Evolutionary conservation across 139 green algal genomes (phyloP).

Genomic region (Mesotaenium endlicherianum): DNA sequence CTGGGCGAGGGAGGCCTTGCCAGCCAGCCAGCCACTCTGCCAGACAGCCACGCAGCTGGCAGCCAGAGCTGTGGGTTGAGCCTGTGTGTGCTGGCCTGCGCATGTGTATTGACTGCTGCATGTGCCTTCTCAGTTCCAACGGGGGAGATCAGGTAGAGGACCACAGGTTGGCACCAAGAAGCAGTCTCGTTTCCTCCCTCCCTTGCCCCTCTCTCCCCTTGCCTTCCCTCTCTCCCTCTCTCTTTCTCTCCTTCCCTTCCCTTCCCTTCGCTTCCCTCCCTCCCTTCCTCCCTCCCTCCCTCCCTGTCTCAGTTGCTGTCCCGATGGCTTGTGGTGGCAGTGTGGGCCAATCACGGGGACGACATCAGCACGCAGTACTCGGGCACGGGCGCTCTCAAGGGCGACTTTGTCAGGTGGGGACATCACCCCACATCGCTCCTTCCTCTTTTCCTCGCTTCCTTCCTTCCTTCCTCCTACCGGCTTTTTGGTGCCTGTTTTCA

Average conservation of each 20-base stretch:
- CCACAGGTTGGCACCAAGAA: not conserved
- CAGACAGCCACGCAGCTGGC: too few relatives aligned
- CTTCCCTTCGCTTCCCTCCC: not conserved
- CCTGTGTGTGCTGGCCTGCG: too few relatives aligned
- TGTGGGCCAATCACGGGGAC: slow-evolving; percentile 48
- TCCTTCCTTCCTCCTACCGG: not conserved
- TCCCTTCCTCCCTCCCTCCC: not conserved
- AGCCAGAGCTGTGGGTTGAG: too few relatives aligned
- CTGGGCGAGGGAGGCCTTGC: too few relatives aligned
- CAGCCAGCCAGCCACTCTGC: too few relatives aligned
- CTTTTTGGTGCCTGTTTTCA: not conserved
- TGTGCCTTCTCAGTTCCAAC: too few relatives aligned
- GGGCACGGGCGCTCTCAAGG: slow-evolving; percentile 42
- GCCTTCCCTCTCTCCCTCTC: not conserved
- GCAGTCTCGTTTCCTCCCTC: not conserved
- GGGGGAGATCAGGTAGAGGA: not conserved
- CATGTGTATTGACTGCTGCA: too few relatives aligned
- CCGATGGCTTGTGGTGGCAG: slow-evolving; percentile 19
- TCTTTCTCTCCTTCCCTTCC: not conserved
- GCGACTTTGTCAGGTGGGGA: slow-evolving; percentile 53
- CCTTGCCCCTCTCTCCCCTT: not conserved
- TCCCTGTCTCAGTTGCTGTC: too few relatives aligned
- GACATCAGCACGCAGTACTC: slow-evolving; percentile 53
- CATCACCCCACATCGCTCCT: not conserved
- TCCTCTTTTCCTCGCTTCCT: not conserved